Evolutionary conservation across 306 rosid genomes (phyloP).

Genomic region (Malus sieversii): DNA sequence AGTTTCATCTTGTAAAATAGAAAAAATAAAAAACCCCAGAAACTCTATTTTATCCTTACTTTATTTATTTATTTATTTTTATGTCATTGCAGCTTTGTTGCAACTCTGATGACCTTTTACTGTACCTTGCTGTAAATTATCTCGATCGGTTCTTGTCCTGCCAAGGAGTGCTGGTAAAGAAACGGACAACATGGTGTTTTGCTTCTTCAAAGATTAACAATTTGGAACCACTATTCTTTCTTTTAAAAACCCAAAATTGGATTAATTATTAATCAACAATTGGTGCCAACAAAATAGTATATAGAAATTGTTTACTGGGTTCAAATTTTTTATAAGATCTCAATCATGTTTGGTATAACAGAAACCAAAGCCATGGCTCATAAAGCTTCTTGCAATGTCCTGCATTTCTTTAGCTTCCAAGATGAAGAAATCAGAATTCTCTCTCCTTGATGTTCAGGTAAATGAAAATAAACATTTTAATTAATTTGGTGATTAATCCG

Average conservation of each 20-base stretch:
- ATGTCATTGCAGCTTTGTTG: conserved; percentile 40
- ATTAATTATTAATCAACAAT: background rate
- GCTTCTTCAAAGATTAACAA: background rate
- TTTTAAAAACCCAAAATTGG: background rate
- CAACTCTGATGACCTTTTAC: conserved; percentile 48
- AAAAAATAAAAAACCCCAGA: background rate
- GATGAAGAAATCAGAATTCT: conserved; percentile 62
- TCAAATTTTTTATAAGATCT: conserved; percentile 22
- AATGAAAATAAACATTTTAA: background rate
- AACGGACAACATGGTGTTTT: background rate
- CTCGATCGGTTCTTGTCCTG: conserved; percentile 77
- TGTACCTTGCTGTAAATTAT: conserved; percentile 77
- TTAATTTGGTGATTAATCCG: background rate
- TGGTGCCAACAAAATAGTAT: background rate
- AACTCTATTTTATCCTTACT: background rate
- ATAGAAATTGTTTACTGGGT: conserved; percentile 4
- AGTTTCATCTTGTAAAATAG: background rate
- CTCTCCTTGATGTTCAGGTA: conserved; percentile 59
- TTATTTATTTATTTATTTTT: background rate
- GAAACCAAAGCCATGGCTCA: conserved; percentile 80
- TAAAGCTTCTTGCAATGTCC: conserved; percentile 65
- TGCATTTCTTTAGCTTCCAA: conserved; percentile 81
- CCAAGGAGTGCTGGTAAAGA: conserved; percentile 56
- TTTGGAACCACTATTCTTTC: background rate
- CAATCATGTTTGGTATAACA: conserved; percentile 29